Percentiles rank a stretch among this genome's conserved stretches.
These are phyloP conservation scores for Stereum hirsutum DNA, from an alignment of 1,284 basidiomycete genomes.

Conservation along the genomic window DNA sequence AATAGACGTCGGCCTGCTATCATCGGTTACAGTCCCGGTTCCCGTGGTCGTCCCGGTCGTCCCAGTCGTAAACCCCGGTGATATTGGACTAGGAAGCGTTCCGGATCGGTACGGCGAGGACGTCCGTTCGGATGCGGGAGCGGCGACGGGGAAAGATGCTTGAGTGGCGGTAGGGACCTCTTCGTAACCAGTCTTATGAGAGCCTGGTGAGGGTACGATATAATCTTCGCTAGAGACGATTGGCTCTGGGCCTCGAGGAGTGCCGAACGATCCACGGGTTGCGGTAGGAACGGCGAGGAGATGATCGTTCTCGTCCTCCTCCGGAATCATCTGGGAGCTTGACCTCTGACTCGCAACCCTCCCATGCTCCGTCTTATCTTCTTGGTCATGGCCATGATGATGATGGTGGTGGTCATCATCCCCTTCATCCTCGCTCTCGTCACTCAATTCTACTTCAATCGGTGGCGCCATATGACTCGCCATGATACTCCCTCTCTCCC, in stretches of 20 bases:
- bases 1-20: constrained; percentile 1
- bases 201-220: constrained; percentile 23
- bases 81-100: constrained; percentile 8
- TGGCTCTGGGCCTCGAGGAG: constrained; percentile 10
- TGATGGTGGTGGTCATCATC: constrained; percentile 36
- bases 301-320: constrained; percentile 38
- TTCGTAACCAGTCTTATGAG: constrained; percentile 17
- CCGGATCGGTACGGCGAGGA: constrained; percentile 2
- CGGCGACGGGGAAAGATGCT: constrained; percentile 26
- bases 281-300: neutral
- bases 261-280: constrained; percentile 3
- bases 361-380: too few relatives aligned
- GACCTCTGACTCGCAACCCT: too few relatives aligned
- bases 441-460: constrained; percentile 68
- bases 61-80: too few relatives aligned
- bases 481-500: constrained; percentile 23
- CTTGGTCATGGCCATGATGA: constrained; percentile 6
- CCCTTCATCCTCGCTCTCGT: constrained; percentile 66
- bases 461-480: constrained; percentile 41
- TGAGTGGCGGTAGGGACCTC: constrained; percentile 34
- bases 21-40: neutral
- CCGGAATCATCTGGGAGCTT: constrained; percentile 57
- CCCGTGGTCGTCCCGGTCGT: neutral
- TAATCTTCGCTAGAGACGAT: constrained; percentile 23
- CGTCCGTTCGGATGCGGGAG: neutral